These are phyloP conservation scores for Gnetum montanum DNA, from an alignment of 75 land plant species.

Conservation along the genomic window DNA sequence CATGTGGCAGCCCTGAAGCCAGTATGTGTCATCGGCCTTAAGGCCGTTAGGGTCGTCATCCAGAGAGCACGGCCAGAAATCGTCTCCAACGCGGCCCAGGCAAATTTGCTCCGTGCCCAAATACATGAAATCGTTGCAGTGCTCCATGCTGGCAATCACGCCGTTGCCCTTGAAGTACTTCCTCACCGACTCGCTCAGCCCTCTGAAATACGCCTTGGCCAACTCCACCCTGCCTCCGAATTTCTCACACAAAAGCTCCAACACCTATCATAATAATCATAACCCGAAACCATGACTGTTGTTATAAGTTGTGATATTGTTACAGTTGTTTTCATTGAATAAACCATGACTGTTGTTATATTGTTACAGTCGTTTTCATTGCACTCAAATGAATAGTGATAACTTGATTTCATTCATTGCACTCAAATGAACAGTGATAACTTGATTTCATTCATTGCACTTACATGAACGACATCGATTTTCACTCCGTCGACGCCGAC, in stretches of 20 bases:
- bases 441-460: too few relatives aligned
- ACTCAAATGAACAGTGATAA: too few relatives aligned
- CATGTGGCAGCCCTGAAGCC: constrained; percentile 41
- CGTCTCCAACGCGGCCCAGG: constrained; percentile 39
- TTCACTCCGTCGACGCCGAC: constrained; percentile 72
- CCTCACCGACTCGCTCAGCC: constrained; percentile 16
- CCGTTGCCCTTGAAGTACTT: constrained; percentile 33
- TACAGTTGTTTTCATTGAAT: too few relatives aligned
- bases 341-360: too few relatives aligned
- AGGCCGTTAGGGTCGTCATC: constrained; percentile 11
- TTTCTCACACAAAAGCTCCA: constrained; percentile 28
- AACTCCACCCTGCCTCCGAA: constrained; percentile 30
- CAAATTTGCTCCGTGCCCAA: constrained; percentile 29
- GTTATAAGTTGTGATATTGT: too few relatives aligned
- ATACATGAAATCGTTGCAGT: constrained; percentile 34
- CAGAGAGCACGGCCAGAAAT: constrained; percentile 35
- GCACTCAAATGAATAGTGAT: too few relatives aligned
- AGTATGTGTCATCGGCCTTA: constrained; percentile 27
- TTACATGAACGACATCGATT: constrained; percentile 73
- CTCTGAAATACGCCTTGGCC: constrained; percentile 23
- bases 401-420: too few relatives aligned
- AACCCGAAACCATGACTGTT: too few relatives aligned
- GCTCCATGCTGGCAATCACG: constrained; percentile 44
- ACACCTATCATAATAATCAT: constrained; percentile 4
- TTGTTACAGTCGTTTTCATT: too few relatives aligned